Evolutionary conservation across 805 yeast species (phyloP).

Genomic region (Diddensiella santjacobensis): DNA sequence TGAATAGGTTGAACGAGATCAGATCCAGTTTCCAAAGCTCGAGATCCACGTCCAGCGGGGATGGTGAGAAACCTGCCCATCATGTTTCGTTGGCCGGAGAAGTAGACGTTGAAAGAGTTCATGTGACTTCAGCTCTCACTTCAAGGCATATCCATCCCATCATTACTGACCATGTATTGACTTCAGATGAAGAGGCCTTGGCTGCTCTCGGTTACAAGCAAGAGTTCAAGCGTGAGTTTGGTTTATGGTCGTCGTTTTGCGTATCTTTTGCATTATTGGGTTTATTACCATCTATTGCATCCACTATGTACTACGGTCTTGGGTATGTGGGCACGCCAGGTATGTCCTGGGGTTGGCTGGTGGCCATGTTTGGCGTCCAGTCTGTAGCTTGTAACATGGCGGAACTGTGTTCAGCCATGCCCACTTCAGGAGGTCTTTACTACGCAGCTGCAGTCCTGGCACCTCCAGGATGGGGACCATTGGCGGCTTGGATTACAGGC

Average conservation of each 20-base stretch:
- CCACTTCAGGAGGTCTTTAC: conserved; percentile 66
- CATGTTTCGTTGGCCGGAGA: conserved; percentile 20
- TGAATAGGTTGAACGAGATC: not conserved
- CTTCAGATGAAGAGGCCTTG: conserved; percentile 25
- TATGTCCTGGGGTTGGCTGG: conserved; percentile 58
- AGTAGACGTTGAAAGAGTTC: conserved; percentile 19
- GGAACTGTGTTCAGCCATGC: conserved; percentile 61
- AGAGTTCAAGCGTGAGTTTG: conserved; percentile 58
- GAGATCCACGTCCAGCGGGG: conserved; percentile 13
- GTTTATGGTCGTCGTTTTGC: conserved; percentile 55
- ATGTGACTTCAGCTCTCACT: conserved; percentile 18
- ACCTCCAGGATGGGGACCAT: conserved; percentile 50
- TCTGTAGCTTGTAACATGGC: conserved; percentile 59
- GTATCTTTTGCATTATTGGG: conserved; percentile 65
- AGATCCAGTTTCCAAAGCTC: not conserved
- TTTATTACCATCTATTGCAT: conserved; percentile 62
- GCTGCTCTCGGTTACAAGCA: conserved; percentile 51
- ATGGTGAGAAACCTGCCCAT: conserved; percentile 5
- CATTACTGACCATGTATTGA: conserved; percentile 22
- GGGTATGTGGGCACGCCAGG: conserved; percentile 63
- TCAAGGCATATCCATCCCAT: conserved; percentile 21
- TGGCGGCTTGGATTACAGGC: conserved; percentile 59
- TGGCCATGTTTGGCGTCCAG: conserved; percentile 53
- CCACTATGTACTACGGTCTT: conserved; percentile 56
- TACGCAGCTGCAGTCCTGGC: conserved; percentile 62